These are phyloP conservation scores for Forsythia viridissima DNA, from an alignment of 257 asterid genomes.

Conservation along the genomic window DNA sequence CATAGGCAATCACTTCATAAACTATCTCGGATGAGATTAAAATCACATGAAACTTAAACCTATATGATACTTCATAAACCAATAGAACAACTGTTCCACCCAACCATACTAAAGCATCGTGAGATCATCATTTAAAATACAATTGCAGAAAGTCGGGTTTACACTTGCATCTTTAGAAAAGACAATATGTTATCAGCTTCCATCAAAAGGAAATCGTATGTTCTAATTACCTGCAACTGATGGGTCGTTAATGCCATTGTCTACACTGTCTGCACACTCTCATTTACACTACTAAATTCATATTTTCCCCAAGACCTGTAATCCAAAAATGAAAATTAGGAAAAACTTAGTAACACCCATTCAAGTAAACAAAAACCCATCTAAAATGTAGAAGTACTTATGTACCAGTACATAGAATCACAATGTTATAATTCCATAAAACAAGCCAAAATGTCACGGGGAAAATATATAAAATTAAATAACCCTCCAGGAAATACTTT, in stretches of 20 bases:
- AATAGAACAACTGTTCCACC: neutral
- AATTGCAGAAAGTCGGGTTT: neutral
- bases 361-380: conserved; percentile 6
- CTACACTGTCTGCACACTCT: conserved; percentile 27
- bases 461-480: neutral
- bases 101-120: neutral
- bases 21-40: neutral
- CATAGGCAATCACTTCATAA: neutral
- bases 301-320: neutral
- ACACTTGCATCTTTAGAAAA: neutral
- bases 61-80: neutral
- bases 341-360: neutral
- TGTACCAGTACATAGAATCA: neutral
- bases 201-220: neutral
- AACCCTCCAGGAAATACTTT: neutral
- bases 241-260: conserved; percentile 48
- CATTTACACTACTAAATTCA: conserved; percentile 26
- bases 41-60: neutral
- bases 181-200: conserved; percentile 1
- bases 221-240: conserved; percentile 39
- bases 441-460: neutral
- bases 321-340: conserved; percentile 1
- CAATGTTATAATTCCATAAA: neutral
- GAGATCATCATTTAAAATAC: neutral
- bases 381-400: conserved; percentile 1